phyloP scores from a whole-genome alignment of 106 monocot species.

The Allium fistulosum region DNA sequence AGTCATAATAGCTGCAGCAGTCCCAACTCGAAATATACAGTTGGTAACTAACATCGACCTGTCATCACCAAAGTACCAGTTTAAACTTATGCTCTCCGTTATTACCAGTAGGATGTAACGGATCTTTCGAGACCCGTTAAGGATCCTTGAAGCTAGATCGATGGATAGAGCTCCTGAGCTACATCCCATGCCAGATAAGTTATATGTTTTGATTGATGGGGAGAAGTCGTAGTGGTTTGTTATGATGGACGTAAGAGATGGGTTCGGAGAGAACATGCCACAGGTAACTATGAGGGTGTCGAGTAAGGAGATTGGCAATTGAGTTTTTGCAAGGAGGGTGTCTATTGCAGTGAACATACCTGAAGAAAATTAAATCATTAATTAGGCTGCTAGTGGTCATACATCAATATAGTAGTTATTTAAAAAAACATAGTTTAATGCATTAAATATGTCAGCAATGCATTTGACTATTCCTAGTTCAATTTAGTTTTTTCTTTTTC shows the following conservation, averaged over 20 bases:
- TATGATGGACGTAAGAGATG: slow-evolving; percentile 52
- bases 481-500: too few relatives aligned
- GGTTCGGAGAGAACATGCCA: slow-evolving; percentile 39
- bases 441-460: too few relatives aligned
- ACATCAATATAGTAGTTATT: too few relatives aligned
- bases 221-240: slow-evolving; percentile 25
- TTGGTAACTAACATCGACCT: slow-evolving; percentile 76
- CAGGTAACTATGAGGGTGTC: slow-evolving; percentile 42
- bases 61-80: slow-evolving; percentile 77
- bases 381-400: too few relatives aligned
- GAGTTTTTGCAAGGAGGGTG: slow-evolving; percentile 34
- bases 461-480: too few relatives aligned
- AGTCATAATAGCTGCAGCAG: slow-evolving; percentile 49
- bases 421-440: too few relatives aligned
- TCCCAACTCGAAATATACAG: slow-evolving; percentile 75
- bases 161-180: slow-evolving; percentile 38
- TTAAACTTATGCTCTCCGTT: slow-evolving; percentile 59
- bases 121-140: slow-evolving; percentile 5
- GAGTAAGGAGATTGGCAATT: slow-evolving; percentile 17
- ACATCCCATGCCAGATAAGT: slow-evolving; percentile 72
- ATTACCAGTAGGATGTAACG: slow-evolving; percentile 51
- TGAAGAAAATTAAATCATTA: too few relatives aligned
- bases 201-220: slow-evolving; percentile 25
- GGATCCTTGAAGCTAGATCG: slow-evolving; percentile 43
- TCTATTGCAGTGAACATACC: slow-evolving; percentile 21